Evolutionary conservation across 73 alveolate species (phyloP).

Genomic region (Stentor roeselii): DNA sequence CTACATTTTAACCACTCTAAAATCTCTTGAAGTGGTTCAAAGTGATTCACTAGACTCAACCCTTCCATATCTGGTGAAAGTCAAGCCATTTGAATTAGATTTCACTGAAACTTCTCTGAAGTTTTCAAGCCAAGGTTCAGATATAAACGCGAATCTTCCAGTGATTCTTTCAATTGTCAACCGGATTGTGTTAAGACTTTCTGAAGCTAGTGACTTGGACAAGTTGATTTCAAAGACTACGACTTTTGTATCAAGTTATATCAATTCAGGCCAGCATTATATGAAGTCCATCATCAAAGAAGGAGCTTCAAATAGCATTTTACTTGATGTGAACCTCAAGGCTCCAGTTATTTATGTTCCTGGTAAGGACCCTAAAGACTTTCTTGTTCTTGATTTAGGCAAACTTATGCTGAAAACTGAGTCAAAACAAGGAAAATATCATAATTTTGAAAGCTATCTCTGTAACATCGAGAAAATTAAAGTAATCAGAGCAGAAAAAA

Average conservation of each 20-base stretch:
- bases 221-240: background rate
- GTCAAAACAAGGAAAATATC: background rate
- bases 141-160: background rate
- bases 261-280: background rate
- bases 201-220: background rate
- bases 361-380: constrained; percentile 30
- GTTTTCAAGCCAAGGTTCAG: background rate
- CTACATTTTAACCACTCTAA: background rate
- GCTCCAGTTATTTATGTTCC: constrained; percentile 60
- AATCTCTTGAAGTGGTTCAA: no score
- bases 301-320: background rate
- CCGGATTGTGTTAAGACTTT: background rate
- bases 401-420: constrained; percentile 18
- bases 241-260: background rate
- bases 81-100: background rate
- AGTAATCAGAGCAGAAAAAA: background rate
- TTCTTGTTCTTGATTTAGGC: constrained; percentile 49
- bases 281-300: background rate
- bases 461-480: background rate
- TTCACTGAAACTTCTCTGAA: background rate
- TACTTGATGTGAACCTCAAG: constrained; percentile 35
- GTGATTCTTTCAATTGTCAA: background rate
- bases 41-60: background rate
- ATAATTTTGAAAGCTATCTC: constrained; percentile 1
- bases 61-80: background rate